phyloP scores from a whole-genome alignment of 768 basidiomycete species.

The Boletales sp. region DNA sequence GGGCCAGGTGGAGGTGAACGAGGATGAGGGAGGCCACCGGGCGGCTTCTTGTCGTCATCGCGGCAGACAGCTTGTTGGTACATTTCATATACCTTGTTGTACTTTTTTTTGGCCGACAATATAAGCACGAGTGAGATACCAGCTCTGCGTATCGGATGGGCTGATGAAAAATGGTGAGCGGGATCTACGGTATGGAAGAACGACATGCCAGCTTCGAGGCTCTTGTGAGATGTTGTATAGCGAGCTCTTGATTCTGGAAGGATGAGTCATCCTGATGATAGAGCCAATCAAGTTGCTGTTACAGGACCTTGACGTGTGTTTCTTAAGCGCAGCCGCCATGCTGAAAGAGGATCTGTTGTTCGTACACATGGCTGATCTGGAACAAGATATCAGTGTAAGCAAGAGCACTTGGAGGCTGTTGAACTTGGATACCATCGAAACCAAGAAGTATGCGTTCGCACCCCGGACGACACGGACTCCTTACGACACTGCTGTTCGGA shows the following conservation, averaged over 20 bases:
- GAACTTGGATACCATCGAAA: too few relatives aligned
- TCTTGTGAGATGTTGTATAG: constrained; percentile 94
- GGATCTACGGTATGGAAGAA: background rate
- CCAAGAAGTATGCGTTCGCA: too few relatives aligned
- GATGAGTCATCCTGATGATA: constrained; percentile 94
- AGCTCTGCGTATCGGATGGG: constrained; percentile 93
- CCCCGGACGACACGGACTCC: too few relatives aligned
- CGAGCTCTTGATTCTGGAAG: constrained; percentile 94
- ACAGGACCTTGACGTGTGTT: constrained; percentile 95
- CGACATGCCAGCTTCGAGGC: constrained; percentile 83
- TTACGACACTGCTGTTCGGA: too few relatives aligned
- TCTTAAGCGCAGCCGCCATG: constrained; percentile 79
- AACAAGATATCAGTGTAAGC: too few relatives aligned
- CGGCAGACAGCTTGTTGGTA: constrained; percentile 99
- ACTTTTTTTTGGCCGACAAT: constrained; percentile 95
- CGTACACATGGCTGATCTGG: too few relatives aligned
- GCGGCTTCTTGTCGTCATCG: constrained; percentile 85
- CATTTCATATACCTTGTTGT: constrained; percentile 99
- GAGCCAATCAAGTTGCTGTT: constrained; percentile 90
- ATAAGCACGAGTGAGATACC: constrained; percentile 98
- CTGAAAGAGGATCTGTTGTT: constrained; percentile 42
- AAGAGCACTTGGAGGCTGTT: too few relatives aligned
- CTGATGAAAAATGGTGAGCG: constrained; percentile 45
- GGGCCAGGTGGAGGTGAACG: constrained; percentile 35
- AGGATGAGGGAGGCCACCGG: constrained; percentile 26